Percentiles rank a stretch among this genome's conserved stretches.
phyloP scores from a whole-genome alignment of 371 early-diverging fungal genomes.

The Conidiobolus incongruus region DNA sequence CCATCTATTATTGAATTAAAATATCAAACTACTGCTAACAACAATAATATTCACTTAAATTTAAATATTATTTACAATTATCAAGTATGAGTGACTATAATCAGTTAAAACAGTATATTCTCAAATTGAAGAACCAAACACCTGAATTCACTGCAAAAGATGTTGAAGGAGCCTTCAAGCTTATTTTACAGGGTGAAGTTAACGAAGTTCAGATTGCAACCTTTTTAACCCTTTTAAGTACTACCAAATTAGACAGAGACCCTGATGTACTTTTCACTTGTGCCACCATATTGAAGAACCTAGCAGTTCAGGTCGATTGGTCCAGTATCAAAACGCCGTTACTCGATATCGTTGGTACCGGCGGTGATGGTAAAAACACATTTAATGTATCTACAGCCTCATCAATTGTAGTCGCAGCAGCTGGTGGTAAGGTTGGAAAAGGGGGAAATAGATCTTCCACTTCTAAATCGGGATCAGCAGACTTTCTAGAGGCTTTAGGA shows the following conservation, averaged over 20 bases:
- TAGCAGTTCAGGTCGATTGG: slow-evolving; percentile 26
- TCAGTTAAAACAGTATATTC: no score
- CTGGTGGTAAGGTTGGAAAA: slow-evolving; percentile 78
- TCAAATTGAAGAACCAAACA: no score
- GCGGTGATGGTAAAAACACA: slow-evolving; percentile 93
- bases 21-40: no score
- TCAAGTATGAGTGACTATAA: no score
- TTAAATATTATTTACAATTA: no score
- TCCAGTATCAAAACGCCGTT: slow-evolving; percentile 19
- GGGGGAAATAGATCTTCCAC: slow-evolving; percentile 91
- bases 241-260: slow-evolving; percentile 42
- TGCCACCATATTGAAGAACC: slow-evolving; percentile 33
- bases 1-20: no score
- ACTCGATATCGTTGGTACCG: slow-evolving; percentile 92
- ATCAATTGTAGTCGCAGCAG: slow-evolving; percentile 79
- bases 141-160: slow-evolving; percentile 45
- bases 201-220: slow-evolving; percentile 68
- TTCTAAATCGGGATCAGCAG: slow-evolving; percentile 83
- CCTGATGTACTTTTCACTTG: slow-evolving; percentile 61
- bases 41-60: no score
- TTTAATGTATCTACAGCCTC: slow-evolving; percentile 90
- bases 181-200: slow-evolving; percentile 52
- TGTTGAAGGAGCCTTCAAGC: slow-evolving; percentile 32
- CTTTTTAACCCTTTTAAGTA: slow-evolving; percentile 50
- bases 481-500: slow-evolving; percentile 69